These are phyloP conservation scores for Saccharomycopsis fermentans DNA, from an alignment of 805 yeast species.

Conservation along the genomic window DNA sequence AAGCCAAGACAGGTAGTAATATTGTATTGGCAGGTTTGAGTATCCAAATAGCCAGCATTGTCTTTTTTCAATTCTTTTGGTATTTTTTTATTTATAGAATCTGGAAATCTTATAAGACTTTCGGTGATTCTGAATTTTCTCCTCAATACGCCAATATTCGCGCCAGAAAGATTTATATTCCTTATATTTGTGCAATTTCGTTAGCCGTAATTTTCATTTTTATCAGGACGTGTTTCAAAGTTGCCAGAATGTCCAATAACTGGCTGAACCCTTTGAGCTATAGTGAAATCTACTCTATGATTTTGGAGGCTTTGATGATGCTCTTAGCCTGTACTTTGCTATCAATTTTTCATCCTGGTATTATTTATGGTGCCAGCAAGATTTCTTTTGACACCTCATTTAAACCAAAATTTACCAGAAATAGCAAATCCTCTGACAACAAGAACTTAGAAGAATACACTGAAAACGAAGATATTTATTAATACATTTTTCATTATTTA, in stretches of 20 bases:
- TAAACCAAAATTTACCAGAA: background rate
- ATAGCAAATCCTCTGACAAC: background rate
- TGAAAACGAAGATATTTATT: too few relatives aligned
- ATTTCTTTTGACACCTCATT: background rate
- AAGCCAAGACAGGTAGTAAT: conserved; percentile 36
- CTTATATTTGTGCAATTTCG: conserved; percentile 23
- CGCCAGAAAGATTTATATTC: background rate
- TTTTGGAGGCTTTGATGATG: conserved; percentile 55
- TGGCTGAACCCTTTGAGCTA: conserved; percentile 57
- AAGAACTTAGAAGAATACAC: background rate
- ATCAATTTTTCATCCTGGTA: conserved; percentile 40
- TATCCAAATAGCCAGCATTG: conserved; percentile 63
- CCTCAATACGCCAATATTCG: conserved; percentile 26
- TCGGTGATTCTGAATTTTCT: conserved; percentile 23
- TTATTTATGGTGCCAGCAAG: conserved; percentile 30
- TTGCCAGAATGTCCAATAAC: conserved; percentile 61
- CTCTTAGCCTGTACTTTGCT: conserved; percentile 39
- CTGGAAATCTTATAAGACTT: conserved; percentile 15
- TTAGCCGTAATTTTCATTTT: conserved; percentile 43
- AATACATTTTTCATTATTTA: too few relatives aligned
- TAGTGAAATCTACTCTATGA: conserved; percentile 47
- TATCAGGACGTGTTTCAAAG: conserved; percentile 61
- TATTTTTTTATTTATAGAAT: conserved; percentile 35
- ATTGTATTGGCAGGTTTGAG: conserved; percentile 72
- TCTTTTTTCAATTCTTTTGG: conserved; percentile 43